A percentile compares a stretch with the other conserved stretches of the same genome.
Evolutionary conservation across 129 eudicot species (phyloP).

Genomic region (Centella asiatica): DNA sequence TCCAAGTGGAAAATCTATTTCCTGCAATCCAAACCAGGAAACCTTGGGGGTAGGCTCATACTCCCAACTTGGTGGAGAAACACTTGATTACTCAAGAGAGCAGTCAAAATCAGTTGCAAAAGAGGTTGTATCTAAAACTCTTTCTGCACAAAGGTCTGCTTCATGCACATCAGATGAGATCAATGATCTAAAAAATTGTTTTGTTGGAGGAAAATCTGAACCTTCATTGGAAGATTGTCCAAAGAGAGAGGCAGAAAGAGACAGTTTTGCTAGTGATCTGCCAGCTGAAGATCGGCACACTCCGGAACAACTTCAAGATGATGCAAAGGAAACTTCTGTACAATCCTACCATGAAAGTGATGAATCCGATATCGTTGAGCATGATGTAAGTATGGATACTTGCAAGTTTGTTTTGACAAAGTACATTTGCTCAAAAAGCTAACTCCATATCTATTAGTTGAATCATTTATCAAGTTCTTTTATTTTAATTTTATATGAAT

Average conservation of each 20-base stretch:
- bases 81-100: conserved; percentile 19
- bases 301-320: conserved; percentile 21
- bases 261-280: conserved; percentile 15
- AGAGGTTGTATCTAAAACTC: conserved; percentile 18
- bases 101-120: conserved; percentile 9
- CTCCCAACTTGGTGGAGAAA: conserved; percentile 13
- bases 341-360: conserved; percentile 47
- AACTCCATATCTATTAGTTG: not conserved
- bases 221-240: conserved; percentile 3
- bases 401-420: not conserved
- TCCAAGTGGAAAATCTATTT: conserved; percentile 18
- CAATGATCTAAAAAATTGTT: conserved; percentile 17
- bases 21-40: conserved; percentile 10
- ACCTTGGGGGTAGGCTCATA: conserved; percentile 10
- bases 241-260: conserved; percentile 22
- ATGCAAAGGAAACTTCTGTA: conserved; percentile 16
- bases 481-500: not conserved
- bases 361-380: conserved; percentile 71
- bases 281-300: conserved; percentile 21
- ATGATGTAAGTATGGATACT: conserved; percentile 57
- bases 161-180: conserved; percentile 17
- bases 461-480: not conserved
- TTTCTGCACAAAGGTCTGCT: conserved; percentile 14
- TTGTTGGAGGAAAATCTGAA: conserved; percentile 17
- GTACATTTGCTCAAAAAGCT: not conserved